Evolutionary conservation across 108 stramenopile species (phyloP).

Genomic region (Nitzschia sp.): DNA sequence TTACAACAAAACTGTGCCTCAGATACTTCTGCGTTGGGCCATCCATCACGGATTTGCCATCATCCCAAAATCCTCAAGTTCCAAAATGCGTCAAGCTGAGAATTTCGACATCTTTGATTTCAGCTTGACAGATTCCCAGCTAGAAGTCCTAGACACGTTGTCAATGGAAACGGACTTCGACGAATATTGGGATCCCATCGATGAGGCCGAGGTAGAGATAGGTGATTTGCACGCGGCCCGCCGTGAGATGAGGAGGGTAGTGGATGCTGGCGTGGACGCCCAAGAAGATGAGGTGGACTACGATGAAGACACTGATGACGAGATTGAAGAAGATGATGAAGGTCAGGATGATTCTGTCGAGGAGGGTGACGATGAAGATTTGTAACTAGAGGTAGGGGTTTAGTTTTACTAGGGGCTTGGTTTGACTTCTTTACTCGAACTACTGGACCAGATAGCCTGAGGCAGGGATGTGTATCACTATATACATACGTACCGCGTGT

Average conservation of each 20-base stretch:
- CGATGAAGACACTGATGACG: not conserved
- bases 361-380: not conserved
- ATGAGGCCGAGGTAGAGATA: constrained; percentile 25
- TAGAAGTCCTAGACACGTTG: constrained; percentile 48
- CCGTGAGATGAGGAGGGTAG: no score
- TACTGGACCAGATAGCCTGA: no score
- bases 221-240: constrained; percentile 10
- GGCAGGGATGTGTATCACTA: no score
- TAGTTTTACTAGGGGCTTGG: no score
- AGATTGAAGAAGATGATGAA: not conserved
- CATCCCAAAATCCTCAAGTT: constrained; percentile 65
- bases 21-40: constrained; percentile 68
- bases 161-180: constrained; percentile 19
- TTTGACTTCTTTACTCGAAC: no score
- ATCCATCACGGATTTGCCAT: constrained; percentile 47
- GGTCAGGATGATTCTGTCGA: not conserved
- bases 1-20: constrained; percentile 45
- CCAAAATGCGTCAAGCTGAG: constrained; percentile 57
- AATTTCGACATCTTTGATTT: constrained; percentile 75
- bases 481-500: no score
- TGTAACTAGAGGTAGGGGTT: not conserved
- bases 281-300: not conserved
- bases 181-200: constrained; percentile 32
- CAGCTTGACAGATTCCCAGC: constrained; percentile 45
- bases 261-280: no score